Conservation (phyloP, 2,329 filamentous ascomycete species). For the Chaetomium olivaceum region DNA sequence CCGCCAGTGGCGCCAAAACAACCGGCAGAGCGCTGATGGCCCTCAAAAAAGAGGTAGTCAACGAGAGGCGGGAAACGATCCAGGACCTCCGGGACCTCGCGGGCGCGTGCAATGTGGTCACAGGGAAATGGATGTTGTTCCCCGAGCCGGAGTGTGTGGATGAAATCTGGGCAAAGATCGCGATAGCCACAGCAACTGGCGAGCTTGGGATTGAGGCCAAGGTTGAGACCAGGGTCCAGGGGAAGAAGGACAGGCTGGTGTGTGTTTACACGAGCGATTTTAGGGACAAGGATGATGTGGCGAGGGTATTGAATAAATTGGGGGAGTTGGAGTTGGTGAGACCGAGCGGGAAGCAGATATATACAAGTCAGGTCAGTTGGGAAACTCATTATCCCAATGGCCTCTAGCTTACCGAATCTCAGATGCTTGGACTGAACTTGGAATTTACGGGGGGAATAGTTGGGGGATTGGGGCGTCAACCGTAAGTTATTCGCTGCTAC, state of each 20-base stretch:
- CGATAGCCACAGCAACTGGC: constrained; percentile 65
- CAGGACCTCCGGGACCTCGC: constrained; percentile 63
- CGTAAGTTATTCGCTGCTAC: constrained; percentile 18
- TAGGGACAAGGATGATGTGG: constrained; percentile 65
- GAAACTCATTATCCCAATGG: background rate
- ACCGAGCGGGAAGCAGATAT: constrained; percentile 55
- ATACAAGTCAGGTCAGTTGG: constrained; percentile 73
- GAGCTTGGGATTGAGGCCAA: constrained; percentile 74
- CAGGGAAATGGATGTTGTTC: constrained; percentile 84
- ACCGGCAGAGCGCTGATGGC: constrained; percentile 40
- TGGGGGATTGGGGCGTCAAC: constrained; percentile 59
- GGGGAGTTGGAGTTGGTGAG: constrained; percentile 62
- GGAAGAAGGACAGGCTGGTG: constrained; percentile 57
- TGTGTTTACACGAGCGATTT: constrained; percentile 81
- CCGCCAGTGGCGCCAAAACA: constrained; percentile 40
- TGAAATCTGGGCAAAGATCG: constrained; percentile 65
- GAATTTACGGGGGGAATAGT: constrained; percentile 59
- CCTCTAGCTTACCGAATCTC: background rate
- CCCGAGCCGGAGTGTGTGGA: constrained; percentile 56
- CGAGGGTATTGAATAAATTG: constrained; percentile 64
- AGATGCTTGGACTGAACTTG: constrained; percentile 70
- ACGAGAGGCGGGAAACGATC: constrained; percentile 51
- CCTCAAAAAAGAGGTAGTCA: constrained; percentile 50
- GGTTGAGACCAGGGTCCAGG: constrained; percentile 60
- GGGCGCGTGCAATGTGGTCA: constrained; percentile 55